These are phyloP conservation scores for Rosa hybrid DNA, from an alignment of 331 rosid genomes.

Conservation along the genomic window DNA sequence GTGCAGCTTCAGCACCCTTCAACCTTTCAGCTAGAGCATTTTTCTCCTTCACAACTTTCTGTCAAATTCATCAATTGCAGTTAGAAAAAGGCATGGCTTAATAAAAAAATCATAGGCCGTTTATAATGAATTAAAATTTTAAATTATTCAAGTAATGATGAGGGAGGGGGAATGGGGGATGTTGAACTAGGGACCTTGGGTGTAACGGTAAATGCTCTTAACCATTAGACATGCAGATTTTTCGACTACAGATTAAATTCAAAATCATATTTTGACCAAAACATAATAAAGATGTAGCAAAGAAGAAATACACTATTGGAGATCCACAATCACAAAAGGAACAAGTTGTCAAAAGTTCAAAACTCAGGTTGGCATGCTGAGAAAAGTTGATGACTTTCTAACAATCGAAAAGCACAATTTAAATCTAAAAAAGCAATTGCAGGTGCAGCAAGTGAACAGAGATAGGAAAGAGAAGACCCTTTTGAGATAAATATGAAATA, in stretches of 20 bases:
- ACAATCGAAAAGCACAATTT: background rate
- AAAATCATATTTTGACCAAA: background rate
- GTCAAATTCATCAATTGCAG: slow-evolving; percentile 30
- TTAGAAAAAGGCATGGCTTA: slow-evolving; percentile 12
- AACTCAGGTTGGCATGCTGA: background rate
- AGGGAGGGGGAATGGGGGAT: background rate
- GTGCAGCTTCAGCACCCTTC: slow-evolving; percentile 89
- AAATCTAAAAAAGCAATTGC: background rate
- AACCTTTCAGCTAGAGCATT: slow-evolving; percentile 92
- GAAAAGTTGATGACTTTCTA: background rate
- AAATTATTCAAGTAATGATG: background rate
- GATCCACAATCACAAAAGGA: background rate
- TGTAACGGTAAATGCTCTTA: background rate
- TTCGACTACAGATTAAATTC: background rate
- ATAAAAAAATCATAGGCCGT: background rate
- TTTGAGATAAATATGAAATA: slow-evolving; percentile 1
- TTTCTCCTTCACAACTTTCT: slow-evolving; percentile 96
- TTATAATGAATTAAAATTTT: background rate
- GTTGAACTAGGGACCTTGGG: background rate
- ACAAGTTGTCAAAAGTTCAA: background rate
- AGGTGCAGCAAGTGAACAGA: background rate
- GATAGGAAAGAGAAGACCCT: background rate
- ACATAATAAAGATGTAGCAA: slow-evolving; percentile 5
- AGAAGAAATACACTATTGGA: background rate
- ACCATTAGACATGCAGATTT: background rate